phyloP scores from a whole-genome alignment of 306 rosid genomes.

The Cucumis hystrix region DNA sequence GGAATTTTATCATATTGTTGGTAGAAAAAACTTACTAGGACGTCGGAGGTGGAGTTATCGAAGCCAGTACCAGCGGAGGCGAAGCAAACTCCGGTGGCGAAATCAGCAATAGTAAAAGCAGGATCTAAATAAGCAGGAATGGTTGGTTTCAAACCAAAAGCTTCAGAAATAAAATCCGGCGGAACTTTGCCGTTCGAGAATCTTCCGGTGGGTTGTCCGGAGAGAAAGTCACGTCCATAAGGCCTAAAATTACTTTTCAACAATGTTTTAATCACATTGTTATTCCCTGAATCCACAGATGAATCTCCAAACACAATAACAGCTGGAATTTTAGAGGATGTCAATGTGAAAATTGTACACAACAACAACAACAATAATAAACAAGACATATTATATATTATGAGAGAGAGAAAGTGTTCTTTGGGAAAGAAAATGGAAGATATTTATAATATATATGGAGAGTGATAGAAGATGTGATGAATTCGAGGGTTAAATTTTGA shows the following conservation, averaged over 20 bases:
- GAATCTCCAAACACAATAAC: slow-evolving; percentile 43
- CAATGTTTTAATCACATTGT: slow-evolving; percentile 19
- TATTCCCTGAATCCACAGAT: slow-evolving; percentile 37
- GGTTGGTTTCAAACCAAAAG: slow-evolving; percentile 23
- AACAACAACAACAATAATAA: too few relatives aligned
- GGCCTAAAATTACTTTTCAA: slow-evolving; percentile 37
- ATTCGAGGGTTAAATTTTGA: too few relatives aligned
- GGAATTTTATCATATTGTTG: background rate
- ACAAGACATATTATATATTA: too few relatives aligned
- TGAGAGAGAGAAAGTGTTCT: too few relatives aligned
- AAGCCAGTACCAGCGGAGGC: slow-evolving; percentile 53
- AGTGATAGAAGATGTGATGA: too few relatives aligned
- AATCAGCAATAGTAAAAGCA: slow-evolving; percentile 22
- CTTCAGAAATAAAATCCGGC: slow-evolving; percentile 29
- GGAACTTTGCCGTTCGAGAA: slow-evolving; percentile 34
- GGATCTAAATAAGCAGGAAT: slow-evolving; percentile 43
- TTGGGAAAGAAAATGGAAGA: too few relatives aligned
- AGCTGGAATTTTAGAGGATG: slow-evolving; percentile 24
- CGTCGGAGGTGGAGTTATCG: slow-evolving; percentile 35
- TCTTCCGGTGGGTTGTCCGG: slow-evolving; percentile 31
- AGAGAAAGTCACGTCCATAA: slow-evolving; percentile 32
- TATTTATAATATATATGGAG: too few relatives aligned
- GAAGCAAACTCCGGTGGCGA: slow-evolving; percentile 40
- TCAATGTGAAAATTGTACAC: background rate
- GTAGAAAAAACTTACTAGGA: slow-evolving; percentile 13